These are phyloP conservation scores for Diaporthe amygdali DNA, from an alignment of 2,329 filamentous ascomycete genomes.

Conservation along the genomic window DNA sequence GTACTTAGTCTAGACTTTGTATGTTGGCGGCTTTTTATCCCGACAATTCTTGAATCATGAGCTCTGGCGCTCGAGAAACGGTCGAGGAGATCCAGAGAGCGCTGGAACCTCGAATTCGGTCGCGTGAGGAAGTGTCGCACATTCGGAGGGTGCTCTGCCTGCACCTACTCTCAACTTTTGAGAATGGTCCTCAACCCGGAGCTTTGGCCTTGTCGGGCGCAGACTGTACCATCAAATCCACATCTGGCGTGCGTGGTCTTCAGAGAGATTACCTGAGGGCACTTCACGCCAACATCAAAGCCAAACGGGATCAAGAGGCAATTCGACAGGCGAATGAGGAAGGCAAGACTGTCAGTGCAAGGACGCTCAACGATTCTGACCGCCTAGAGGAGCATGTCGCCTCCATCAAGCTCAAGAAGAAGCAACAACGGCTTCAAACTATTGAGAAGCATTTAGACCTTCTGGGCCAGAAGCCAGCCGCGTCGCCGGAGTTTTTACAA, in stretches of 20 bases:
- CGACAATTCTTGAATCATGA: constrained; percentile 26
- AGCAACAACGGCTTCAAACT: constrained; percentile 54
- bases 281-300: constrained; percentile 56
- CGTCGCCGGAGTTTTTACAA: constrained; percentile 54
- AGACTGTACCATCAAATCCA: constrained; percentile 39
- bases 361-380: constrained; percentile 14
- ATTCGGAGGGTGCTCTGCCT: constrained; percentile 61
- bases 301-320: constrained; percentile 52
- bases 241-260: constrained; percentile 49
- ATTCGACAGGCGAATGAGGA: constrained; percentile 35
- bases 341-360: constrained; percentile 21
- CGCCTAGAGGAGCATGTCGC: constrained; percentile 56
- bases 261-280: constrained; percentile 62
- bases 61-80: constrained; percentile 37
- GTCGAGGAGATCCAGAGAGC: constrained; percentile 45
- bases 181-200: constrained; percentile 45
- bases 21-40: too few relatives aligned
- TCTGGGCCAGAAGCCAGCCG: constrained; percentile 57
- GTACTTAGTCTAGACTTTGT: too few relatives aligned
- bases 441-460: constrained; percentile 57
- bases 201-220: constrained; percentile 56
- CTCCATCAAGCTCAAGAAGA: constrained; percentile 56
- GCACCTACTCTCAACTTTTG: constrained; percentile 55
- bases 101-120: constrained; percentile 59
- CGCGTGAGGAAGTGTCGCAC: constrained; percentile 61